Evolutionary conservation across 2,329 filamentous ascomycete genomes (phyloP).

Genomic region (Magnaporthiopsis rhizophila): DNA sequence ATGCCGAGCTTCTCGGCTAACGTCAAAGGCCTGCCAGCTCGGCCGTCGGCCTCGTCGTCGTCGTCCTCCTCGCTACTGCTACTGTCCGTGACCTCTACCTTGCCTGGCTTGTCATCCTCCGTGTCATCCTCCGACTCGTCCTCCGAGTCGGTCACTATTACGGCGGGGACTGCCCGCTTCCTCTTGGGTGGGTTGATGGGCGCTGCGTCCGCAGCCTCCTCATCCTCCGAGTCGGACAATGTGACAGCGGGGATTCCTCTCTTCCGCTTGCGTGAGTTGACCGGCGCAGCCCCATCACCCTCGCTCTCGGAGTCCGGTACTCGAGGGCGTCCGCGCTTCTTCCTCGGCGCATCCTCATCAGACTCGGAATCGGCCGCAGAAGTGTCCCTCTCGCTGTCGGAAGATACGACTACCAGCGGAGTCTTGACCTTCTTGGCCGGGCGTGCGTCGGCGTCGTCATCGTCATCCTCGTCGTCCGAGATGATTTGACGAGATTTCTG

Average conservation of each 20-base stretch:
- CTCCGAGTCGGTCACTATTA: neutral
- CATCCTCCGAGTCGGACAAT: too few relatives aligned
- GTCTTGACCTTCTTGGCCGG: neutral
- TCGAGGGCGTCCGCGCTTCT: neutral
- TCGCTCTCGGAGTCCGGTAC: neutral
- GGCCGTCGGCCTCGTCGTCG: neutral
- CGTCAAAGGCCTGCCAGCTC: neutral
- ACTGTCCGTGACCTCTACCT: neutral
- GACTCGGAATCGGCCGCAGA: neutral
- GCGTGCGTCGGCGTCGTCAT: neutral
- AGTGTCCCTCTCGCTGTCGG: neutral
- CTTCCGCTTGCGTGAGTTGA: neutral
- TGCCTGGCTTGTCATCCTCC: neutral
- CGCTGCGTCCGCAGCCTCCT: neutral
- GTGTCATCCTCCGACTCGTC: too few relatives aligned
- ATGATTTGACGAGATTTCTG: neutral
- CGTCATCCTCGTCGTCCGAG: neutral
- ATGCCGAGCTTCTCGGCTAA: neutral
- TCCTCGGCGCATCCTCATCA: neutral
- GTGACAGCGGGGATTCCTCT: neutral
- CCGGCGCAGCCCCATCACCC: neutral
- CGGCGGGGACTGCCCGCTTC: neutral
- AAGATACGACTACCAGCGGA: neutral
- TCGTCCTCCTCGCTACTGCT: neutral
- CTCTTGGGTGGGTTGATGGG: neutral